Conservation (phyloP, 306 rosid species). For the Abrus precatorius region DNA sequence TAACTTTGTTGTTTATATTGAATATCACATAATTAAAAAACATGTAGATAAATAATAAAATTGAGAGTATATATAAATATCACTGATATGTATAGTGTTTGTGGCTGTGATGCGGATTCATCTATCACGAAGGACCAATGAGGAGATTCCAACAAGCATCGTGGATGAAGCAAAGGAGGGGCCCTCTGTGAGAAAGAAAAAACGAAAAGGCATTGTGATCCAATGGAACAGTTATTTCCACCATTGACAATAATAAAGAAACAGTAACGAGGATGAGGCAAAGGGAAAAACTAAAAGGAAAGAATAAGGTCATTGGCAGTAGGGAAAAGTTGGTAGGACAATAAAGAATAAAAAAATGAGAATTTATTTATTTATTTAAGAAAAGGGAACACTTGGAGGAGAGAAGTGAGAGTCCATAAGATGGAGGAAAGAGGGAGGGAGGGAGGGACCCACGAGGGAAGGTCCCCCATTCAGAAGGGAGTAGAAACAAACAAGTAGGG, state of each 20-base stretch:
- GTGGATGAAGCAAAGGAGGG: conserved; percentile 38
- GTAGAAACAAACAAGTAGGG: conserved; percentile 37
- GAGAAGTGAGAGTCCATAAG: conserved; percentile 34
- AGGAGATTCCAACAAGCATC: conserved; percentile 45
- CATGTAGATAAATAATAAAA: no score
- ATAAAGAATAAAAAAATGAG: conserved; percentile 42
- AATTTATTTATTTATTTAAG: no score
- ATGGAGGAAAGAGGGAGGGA: conserved; percentile 32
- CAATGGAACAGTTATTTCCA: conserved; percentile 52
- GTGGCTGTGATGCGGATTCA: conserved; percentile 20
- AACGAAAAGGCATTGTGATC: conserved; percentile 40
- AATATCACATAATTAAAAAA: no score
- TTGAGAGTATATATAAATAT: no score
- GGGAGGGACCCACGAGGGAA: conserved; percentile 47
- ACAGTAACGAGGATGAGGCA: neutral
- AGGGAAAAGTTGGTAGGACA: conserved; percentile 48
- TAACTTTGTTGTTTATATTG: no score
- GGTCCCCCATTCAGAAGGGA: conserved; percentile 50
- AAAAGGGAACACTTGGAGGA: neutral
- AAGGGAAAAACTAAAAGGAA: neutral
- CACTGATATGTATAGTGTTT: neutral
- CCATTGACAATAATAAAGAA: conserved; percentile 36
- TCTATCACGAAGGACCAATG: conserved; percentile 39
- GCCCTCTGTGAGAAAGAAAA: neutral
- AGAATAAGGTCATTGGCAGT: conserved; percentile 14